phyloP scores from a whole-genome alignment of 78 protist genomes.

The Protostelium mycophagum region DNA sequence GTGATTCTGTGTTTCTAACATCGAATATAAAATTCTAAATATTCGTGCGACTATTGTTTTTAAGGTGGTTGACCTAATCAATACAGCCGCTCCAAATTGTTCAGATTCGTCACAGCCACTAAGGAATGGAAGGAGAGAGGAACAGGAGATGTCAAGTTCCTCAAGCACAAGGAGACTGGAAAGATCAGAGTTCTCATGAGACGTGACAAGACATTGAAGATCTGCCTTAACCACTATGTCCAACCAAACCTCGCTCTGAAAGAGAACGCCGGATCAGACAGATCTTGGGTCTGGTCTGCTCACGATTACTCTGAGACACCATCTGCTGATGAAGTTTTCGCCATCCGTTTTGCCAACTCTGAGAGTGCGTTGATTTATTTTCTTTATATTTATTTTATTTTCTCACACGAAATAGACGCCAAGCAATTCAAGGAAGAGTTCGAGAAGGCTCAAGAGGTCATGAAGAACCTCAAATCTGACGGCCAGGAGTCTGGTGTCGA shows the following conservation, averaged over 20 bases:
- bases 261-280: conserved; percentile 50
- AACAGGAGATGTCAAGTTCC: conserved; percentile 77
- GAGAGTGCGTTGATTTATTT: conserved; percentile 34
- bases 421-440: conserved; percentile 35
- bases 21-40: background rate
- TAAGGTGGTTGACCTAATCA: conserved; percentile 66
- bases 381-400: background rate
- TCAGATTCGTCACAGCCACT: conserved; percentile 48
- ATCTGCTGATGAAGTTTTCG: conserved; percentile 25
- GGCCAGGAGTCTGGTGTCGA: background rate
- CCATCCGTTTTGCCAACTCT: conserved; percentile 51
- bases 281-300: conserved; percentile 61
- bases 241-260: conserved; percentile 19
- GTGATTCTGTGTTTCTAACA: background rate
- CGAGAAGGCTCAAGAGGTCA: conserved; percentile 27
- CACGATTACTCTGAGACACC: conserved; percentile 47
- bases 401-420: conserved; percentile 11
- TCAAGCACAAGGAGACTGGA: conserved; percentile 64
- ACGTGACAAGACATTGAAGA: conserved; percentile 88
- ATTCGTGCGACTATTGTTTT: background rate
- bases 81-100: too few species aligned
- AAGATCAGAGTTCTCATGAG: conserved; percentile 89
- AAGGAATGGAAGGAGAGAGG: conserved; percentile 93
- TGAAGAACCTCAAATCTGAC: background rate
- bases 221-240: conserved; percentile 81